phyloP scores from a whole-genome alignment of 1,284 basidiomycete species.

The Megacollybia platyphylla region DNA sequence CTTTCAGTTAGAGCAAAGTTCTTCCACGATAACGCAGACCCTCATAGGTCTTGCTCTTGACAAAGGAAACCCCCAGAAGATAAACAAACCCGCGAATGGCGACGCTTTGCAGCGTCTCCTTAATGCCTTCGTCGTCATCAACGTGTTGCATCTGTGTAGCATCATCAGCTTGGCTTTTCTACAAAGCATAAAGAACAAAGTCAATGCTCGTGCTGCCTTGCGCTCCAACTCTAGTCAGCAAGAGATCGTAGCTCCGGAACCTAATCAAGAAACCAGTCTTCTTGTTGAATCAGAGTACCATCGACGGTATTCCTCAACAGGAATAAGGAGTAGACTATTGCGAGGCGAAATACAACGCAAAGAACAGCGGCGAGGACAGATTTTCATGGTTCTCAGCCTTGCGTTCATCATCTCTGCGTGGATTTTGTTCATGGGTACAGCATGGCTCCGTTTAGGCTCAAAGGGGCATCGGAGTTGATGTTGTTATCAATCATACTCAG shows the following conservation, averaged over 20 bases:
- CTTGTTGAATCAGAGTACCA: constrained; percentile 5
- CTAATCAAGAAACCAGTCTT: constrained; percentile 7
- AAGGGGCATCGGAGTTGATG: not conserved
- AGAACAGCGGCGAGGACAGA: constrained; percentile 34
- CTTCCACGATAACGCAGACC: constrained; percentile 60
- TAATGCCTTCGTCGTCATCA: constrained; percentile 45
- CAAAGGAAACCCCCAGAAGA: constrained; percentile 10
- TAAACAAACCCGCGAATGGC: constrained; percentile 10
- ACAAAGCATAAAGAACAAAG: constrained; percentile 20
- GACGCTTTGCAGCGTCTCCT: constrained; percentile 39
- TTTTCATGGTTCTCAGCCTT: constrained; percentile 32
- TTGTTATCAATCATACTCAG: not conserved
- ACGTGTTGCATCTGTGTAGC: constrained; percentile 43
- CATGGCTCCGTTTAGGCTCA: constrained; percentile 32
- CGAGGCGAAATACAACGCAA: constrained; percentile 16
- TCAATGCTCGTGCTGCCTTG: constrained; percentile 9
- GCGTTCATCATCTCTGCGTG: constrained; percentile 43
- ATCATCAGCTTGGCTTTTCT: constrained; percentile 36
- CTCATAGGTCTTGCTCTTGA: constrained; percentile 57
- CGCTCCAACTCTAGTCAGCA: constrained; percentile 7
- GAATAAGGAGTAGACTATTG: constrained; percentile 7
- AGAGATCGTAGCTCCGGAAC: constrained; percentile 3
- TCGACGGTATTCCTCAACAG: constrained; percentile 9
- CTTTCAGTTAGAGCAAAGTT: constrained; percentile 56
- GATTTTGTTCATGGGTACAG: constrained; percentile 55